Conservation (phyloP, 208 protist genomes). For the Spongospora subterranea region DNA sequence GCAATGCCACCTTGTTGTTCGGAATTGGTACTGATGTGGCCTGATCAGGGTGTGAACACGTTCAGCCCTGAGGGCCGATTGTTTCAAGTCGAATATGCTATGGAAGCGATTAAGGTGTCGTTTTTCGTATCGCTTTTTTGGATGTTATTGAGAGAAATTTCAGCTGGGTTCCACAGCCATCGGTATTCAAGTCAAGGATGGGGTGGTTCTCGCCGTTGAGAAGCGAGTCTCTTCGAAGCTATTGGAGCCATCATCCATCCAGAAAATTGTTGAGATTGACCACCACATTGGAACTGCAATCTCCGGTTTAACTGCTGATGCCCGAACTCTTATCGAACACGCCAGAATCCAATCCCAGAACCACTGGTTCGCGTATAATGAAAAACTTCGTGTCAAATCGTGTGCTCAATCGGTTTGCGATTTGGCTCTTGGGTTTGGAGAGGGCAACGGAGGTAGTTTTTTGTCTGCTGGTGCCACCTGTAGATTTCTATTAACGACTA, state of each 20-base stretch:
- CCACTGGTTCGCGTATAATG: constrained; percentile 98
- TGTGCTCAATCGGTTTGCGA: constrained; percentile 62
- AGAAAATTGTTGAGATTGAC: constrained; percentile 98
- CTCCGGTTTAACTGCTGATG: constrained; percentile 97
- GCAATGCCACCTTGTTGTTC: neutral
- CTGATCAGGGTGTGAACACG: constrained; percentile 97
- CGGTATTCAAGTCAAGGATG: constrained; percentile 94
- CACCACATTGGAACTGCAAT: constrained; percentile 85
- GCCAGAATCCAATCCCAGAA: constrained; percentile 97
- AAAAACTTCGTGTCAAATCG: constrained; percentile 94
- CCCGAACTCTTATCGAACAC: constrained; percentile 96
- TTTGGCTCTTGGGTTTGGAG: constrained; percentile 64
- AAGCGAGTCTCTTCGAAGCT: constrained; percentile 97
- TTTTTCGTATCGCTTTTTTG: constrained; percentile 42
- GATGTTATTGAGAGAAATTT: constrained; percentile 56
- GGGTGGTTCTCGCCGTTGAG: constrained; percentile 98
- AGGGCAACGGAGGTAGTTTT: neutral
- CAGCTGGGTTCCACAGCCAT: constrained; percentile 96
- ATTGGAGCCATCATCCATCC: constrained; percentile 90
- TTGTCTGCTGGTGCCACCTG: neutral
- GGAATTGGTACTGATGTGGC: neutral
- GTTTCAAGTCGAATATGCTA: constrained; percentile 97
- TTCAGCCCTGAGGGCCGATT: constrained; percentile 98
- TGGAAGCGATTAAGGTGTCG: constrained; percentile 88
- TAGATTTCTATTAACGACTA: neutral